A percentile compares a stretch with the other conserved stretches of the same genome.
Conservation (phyloP, 1,139 yeast genomes). For the Kurtzmaniella quercitrusa region DNA sequence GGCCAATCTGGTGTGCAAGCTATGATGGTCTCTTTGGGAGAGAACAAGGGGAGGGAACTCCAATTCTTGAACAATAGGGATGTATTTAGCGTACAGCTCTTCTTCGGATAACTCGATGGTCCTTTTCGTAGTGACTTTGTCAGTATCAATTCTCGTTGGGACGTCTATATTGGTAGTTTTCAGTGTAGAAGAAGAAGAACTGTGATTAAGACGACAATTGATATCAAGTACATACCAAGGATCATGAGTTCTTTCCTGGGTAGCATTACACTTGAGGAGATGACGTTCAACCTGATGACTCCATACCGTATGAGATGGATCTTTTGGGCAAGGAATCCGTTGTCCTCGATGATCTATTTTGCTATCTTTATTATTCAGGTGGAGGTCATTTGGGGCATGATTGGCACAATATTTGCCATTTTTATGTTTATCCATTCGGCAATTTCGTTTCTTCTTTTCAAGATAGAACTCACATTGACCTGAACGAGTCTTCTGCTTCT, state of each 20-base stretch:
- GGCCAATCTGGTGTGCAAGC: slow-evolving; percentile 32
- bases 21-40: slow-evolving; percentile 21
- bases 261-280: slow-evolving; percentile 56
- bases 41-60: slow-evolving; percentile 15
- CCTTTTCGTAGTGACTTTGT: slow-evolving; percentile 2
- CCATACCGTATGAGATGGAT: slow-evolving; percentile 73
- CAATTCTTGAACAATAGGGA: slow-evolving; percentile 17
- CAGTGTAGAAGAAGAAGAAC: no score
- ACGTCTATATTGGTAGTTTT: no score
- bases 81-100: slow-evolving; percentile 15
- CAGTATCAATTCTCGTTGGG: slow-evolving; percentile 7
- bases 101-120: slow-evolving; percentile 4
- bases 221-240: slow-evolving; percentile 41
- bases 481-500: neutral
- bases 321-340: slow-evolving; percentile 75
- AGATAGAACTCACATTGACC: slow-evolving; percentile 46
- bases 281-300: slow-evolving; percentile 53
- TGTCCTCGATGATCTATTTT: slow-evolving; percentile 14
- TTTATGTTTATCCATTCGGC: slow-evolving; percentile 58
- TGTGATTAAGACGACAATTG: slow-evolving; percentile 21
- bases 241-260: slow-evolving; percentile 22
- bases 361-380: slow-evolving; percentile 7
- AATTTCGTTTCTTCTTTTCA: slow-evolving; percentile 46
- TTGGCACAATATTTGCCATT: slow-evolving; percentile 58
- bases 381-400: slow-evolving; percentile 34